Evolutionary conservation across 495 filamentous ascomycete genomes (phyloP).

Genomic region (Schizothecium vesticola): DNA sequence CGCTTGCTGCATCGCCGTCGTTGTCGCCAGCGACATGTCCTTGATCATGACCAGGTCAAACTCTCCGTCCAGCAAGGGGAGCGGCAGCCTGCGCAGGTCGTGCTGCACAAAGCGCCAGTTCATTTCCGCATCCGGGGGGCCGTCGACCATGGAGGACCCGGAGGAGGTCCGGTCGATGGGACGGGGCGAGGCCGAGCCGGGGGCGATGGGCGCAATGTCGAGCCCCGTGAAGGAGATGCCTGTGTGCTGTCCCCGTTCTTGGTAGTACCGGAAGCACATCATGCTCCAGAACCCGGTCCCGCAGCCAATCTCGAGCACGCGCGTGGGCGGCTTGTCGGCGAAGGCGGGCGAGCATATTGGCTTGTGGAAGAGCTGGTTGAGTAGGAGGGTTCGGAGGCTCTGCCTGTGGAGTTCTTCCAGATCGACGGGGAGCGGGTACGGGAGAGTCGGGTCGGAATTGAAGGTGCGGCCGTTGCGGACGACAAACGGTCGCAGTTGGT

Average conservation of each 20-base stretch:
- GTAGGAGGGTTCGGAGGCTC: conserved; percentile 73
- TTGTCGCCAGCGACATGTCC: conserved; percentile 68
- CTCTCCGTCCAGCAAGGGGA: conserved; percentile 76
- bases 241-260: conserved; percentile 48
- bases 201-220: conserved; percentile 73
- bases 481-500: conserved; percentile 57
- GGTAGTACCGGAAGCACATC: conserved; percentile 73
- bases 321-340: conserved; percentile 59
- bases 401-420: conserved; percentile 83
- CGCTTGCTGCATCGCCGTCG: conserved; percentile 54
- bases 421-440: conserved; percentile 86
- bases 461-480: conserved; percentile 73
- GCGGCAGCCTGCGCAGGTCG: conserved; percentile 66
- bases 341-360: conserved; percentile 69
- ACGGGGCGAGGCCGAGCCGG: conserved; percentile 36
- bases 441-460: conserved; percentile 64
- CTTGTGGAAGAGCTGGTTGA: conserved; percentile 72
- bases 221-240: conserved; percentile 72
- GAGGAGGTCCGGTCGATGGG: conserved; percentile 5
- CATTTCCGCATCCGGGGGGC: conserved; percentile 57
- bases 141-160: conserved; percentile 5
- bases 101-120: conserved; percentile 87
- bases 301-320: conserved; percentile 82
- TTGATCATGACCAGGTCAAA: conserved; percentile 92
- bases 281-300: conserved; percentile 87